Percentiles rank a stretch among this genome's conserved stretches.
phyloP scores from a whole-genome alignment of 805 yeast genomes.

The Yarrowia osloensis region DNA sequence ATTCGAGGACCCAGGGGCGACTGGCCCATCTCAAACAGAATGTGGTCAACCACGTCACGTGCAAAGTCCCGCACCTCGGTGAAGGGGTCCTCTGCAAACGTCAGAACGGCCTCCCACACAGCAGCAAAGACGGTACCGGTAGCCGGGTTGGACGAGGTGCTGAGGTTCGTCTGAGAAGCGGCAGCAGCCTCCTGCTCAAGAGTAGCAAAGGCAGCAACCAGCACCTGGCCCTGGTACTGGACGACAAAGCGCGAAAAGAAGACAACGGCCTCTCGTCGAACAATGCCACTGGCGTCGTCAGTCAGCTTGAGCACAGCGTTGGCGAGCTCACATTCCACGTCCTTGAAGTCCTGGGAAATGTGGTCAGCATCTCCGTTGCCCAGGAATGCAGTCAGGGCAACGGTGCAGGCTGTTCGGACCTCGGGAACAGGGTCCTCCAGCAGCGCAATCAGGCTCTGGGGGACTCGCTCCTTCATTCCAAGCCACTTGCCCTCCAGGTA shows the following conservation, averaged over 20 bases:
- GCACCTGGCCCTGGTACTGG: constrained; percentile 69
- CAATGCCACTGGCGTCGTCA: constrained; percentile 87
- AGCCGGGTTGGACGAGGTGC: constrained; percentile 57
- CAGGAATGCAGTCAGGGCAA: constrained; percentile 69
- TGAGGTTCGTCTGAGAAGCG: constrained; percentile 64
- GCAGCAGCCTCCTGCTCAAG: constrained; percentile 74
- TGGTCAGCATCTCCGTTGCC: constrained; percentile 43
- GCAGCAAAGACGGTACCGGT: constrained; percentile 85
- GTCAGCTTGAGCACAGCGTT: constrained; percentile 65
- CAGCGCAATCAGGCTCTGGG: constrained; percentile 56
- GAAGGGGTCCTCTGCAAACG: constrained; percentile 85
- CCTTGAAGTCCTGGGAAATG: constrained; percentile 29
- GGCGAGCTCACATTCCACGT: constrained; percentile 57
- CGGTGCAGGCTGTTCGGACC: constrained; percentile 80
- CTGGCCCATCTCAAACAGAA: constrained; percentile 62
- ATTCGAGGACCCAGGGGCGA: constrained; percentile 68
- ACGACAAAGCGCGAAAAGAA: constrained; percentile 74
- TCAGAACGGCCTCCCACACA: constrained; percentile 81
- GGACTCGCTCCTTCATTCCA: constrained; percentile 62
- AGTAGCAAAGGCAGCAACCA: constrained; percentile 84
- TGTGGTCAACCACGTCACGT: constrained; percentile 70
- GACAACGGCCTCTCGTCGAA: constrained; percentile 78
- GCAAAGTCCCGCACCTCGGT: constrained; percentile 74
- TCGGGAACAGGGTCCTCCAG: constrained; percentile 92
- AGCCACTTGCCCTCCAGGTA: constrained; percentile 75